Conservation (phyloP, 116 monocot species). For the Iris pallida region DNA sequence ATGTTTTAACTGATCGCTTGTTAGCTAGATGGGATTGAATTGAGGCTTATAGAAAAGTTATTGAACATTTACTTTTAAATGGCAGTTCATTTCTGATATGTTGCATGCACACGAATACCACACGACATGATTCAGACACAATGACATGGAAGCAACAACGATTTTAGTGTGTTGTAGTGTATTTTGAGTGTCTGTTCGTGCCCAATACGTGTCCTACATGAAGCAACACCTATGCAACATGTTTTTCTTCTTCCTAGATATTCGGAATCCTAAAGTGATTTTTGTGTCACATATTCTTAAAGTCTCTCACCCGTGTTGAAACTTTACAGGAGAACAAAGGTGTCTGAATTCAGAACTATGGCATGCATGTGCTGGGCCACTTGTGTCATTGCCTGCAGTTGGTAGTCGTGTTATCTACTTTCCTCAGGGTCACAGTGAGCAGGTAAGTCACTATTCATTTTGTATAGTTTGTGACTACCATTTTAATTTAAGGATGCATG, state of each 20-base stretch:
- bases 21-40: too few species aligned
- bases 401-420: constrained; percentile 89
- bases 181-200: background rate
- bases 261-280: background rate
- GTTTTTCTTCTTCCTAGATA: background rate
- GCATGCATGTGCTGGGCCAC: constrained; percentile 98
- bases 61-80: too few species aligned
- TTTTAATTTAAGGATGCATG: background rate
- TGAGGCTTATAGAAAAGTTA: too few species aligned
- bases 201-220: background rate
- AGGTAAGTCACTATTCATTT: constrained; percentile 36
- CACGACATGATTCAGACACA: constrained; percentile 10
- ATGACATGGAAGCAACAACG: too few species aligned
- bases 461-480: background rate
- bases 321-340: constrained; percentile 52
- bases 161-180: background rate
- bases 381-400: constrained; percentile 79
- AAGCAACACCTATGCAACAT: background rate
- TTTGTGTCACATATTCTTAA: constrained; percentile 2
- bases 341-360: constrained; percentile 90
- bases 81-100: too few species aligned
- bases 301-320: background rate
- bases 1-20: too few species aligned
- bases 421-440: constrained; percentile 98
- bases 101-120: background rate